These are phyloP conservation scores for Ceratocystiopsis sp. DNA, from an alignment of 2,329 filamentous ascomycete genomes.

Conservation along the genomic window DNA sequence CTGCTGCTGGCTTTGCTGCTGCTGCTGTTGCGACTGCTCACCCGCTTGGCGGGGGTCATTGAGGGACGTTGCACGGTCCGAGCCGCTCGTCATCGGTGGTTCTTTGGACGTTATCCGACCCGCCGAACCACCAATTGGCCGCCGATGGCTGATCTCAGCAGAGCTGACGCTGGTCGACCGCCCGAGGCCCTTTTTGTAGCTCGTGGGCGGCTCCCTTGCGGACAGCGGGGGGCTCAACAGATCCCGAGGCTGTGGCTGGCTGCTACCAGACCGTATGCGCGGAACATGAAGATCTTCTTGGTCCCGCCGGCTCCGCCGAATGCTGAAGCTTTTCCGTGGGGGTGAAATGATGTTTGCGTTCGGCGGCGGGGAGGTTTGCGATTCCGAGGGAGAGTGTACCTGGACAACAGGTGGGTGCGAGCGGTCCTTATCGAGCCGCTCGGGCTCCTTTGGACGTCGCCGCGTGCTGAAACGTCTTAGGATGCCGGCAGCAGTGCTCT, in stretches of 20 bases:
- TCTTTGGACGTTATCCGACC: slow-evolving; percentile 34
- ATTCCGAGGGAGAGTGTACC: slow-evolving; percentile 59
- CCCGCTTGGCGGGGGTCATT: slow-evolving; percentile 28
- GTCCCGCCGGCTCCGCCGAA: slow-evolving; percentile 42
- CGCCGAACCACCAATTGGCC: slow-evolving; percentile 20
- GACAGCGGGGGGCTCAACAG: slow-evolving; percentile 58
- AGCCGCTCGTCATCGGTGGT: slow-evolving; percentile 59
- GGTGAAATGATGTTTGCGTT: slow-evolving; percentile 22
- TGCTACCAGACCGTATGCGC: slow-evolving; percentile 37
- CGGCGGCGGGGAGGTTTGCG: neutral
- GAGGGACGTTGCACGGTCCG: slow-evolving; percentile 46
- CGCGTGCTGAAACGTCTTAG: slow-evolving; percentile 84
- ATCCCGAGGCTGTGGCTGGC: slow-evolving; percentile 58
- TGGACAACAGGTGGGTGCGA: slow-evolving; percentile 58
- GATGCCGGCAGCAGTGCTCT: slow-evolving; percentile 70
- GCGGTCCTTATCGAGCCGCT: slow-evolving; percentile 43
- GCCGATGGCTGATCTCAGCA: slow-evolving; percentile 56
- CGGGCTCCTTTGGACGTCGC: slow-evolving; percentile 46
- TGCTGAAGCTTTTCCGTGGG: slow-evolving; percentile 77
- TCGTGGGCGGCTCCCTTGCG: slow-evolving; percentile 35
- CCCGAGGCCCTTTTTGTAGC: slow-evolving; percentile 53
- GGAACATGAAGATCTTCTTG: slow-evolving; percentile 29
- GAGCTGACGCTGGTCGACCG: slow-evolving; percentile 87
- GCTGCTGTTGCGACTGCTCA: slow-evolving; percentile 10
- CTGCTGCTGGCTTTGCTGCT: slow-evolving; percentile 21